These are phyloP conservation scores for Crithidia bombi DNA, from an alignment of 208 protist genomes.

Conservation along the genomic window DNA sequence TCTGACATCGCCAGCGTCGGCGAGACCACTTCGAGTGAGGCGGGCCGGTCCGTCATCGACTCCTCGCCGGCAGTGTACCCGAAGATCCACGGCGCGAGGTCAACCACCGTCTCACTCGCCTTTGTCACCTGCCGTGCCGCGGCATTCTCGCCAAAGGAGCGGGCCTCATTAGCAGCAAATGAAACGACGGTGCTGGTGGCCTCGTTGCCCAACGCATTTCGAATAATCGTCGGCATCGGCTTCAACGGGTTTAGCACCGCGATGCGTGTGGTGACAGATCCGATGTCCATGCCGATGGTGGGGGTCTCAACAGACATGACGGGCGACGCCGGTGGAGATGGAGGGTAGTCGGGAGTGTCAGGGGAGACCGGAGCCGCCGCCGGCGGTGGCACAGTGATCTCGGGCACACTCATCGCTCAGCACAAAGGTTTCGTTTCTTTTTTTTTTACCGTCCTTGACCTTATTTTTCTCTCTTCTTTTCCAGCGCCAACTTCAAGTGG, in stretches of 20 bases:
- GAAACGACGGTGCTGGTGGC: constrained; percentile 59
- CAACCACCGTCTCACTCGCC: constrained; percentile 52
- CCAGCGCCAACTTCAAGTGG: no score
- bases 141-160: constrained; percentile 70
- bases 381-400: constrained; percentile 1
- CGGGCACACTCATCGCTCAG: constrained; percentile 24
- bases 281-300: constrained; percentile 68
- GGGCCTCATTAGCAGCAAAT: constrained; percentile 54
- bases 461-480: no score
- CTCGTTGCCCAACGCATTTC: constrained; percentile 78
- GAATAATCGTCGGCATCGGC: constrained; percentile 70
- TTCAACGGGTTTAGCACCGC: constrained; percentile 51
- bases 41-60: constrained; percentile 9
- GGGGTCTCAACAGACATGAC: constrained; percentile 15
- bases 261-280: constrained; percentile 56
- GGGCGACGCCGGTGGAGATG: constrained; percentile 4
- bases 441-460: not conserved
- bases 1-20: constrained; percentile 28
- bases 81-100: constrained; percentile 62
- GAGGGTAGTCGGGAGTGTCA: constrained; percentile 5
- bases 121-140: constrained; percentile 63
- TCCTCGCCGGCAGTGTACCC: constrained; percentile 28
- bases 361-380: constrained; percentile 6
- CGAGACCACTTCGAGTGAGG: constrained; percentile 25
- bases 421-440: not conserved